Conservation (phyloP, 441 rosid genomes). For the Erodium texanum region DNA sequence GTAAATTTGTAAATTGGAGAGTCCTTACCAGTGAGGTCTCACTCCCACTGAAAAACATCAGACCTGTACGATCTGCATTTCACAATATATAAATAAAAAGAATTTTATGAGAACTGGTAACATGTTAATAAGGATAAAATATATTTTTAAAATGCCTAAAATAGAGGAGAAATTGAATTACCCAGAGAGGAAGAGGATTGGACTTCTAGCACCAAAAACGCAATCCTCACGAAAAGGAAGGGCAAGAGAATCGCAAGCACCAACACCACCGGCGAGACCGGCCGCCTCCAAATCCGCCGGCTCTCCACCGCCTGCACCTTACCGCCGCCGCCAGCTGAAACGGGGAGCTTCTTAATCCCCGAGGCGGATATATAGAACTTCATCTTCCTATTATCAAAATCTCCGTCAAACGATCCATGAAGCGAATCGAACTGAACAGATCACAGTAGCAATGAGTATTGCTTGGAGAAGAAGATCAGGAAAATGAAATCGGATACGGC, state of each 20-base stretch:
- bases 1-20: constrained; percentile 7
- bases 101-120: no score
- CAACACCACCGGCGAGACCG: constrained; percentile 42
- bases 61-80: constrained; percentile 54
- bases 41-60: constrained; percentile 55
- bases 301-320: constrained; percentile 32
- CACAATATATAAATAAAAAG: constrained; percentile 5
- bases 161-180: constrained; percentile 14
- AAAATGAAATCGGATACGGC: background rate
- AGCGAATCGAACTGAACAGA: constrained; percentile 6
- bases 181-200: constrained; percentile 59
- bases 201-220: constrained; percentile 71
- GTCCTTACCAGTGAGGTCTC: constrained; percentile 52
- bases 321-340: constrained; percentile 34
- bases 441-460: background rate
- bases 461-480: background rate
- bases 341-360: constrained; percentile 54
- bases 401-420: constrained; percentile 27
- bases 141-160: no score
- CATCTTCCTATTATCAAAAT: constrained; percentile 24
- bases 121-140: no score
- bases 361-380: constrained; percentile 61
- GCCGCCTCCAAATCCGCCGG: constrained; percentile 46
- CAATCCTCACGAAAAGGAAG: constrained; percentile 55
- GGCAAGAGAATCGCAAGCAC: constrained; percentile 50